A percentile compares a stretch with the other conserved stretches of the same genome.
phyloP scores from a whole-genome alignment of 768 basidiomycete genomes.

The Panaeolus cyanescens region DNA sequence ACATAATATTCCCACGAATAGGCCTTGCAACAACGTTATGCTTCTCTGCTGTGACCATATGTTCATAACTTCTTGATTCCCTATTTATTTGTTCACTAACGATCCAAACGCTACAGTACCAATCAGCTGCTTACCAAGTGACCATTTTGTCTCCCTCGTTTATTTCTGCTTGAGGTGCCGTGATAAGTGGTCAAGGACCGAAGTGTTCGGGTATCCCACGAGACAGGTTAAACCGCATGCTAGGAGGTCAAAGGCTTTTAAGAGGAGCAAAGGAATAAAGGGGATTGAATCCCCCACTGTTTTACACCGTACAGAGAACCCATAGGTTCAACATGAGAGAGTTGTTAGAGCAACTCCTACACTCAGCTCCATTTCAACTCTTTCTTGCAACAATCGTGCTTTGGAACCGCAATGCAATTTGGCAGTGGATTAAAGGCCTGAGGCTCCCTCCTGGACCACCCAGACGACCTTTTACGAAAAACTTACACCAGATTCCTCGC shows the following conservation, averaged over 20 bases:
- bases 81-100: no score
- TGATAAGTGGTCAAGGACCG: neutral
- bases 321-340: no score
- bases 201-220: neutral
- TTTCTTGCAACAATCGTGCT: neutral
- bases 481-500: slow-evolving; percentile 24
- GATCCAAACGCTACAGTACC: no score
- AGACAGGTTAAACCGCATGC: neutral
- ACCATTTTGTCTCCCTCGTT: no score
- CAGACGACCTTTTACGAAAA: slow-evolving; percentile 21
- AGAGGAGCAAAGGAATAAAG: neutral
- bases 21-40: no score
- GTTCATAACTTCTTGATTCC: no score
- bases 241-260: neutral
- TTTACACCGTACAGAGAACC: no score
- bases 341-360: neutral
- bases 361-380: neutral
- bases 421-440: slow-evolving; percentile 7
- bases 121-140: no score
- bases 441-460: slow-evolving; percentile 28
- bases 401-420: neutral
- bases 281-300: no score
- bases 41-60: no score
- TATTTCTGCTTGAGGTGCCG: neutral
- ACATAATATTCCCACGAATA: no score